Base-by-base conservation (phyloP, 768 basidiomycete species). In the Pisolithus sp. region DNA sequence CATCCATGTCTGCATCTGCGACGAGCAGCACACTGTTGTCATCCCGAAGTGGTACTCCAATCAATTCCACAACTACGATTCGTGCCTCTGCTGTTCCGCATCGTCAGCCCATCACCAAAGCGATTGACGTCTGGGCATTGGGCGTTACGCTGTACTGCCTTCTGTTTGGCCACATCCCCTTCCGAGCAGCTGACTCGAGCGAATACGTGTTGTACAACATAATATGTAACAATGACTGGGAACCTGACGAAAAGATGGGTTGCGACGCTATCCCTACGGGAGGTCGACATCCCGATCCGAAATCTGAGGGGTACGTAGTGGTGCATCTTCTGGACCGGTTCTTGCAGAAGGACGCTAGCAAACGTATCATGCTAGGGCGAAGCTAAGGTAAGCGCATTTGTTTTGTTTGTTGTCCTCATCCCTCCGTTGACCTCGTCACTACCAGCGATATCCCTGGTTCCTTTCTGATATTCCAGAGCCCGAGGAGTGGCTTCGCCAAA, bases 81-180 rank as follows among this genome's bases (percentile, higher is more conserved):
- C 68, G 63, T 47, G 62, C 59, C n/a, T 57, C 57, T 20, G 56
- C 55, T 47, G 28, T 57, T 23, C 56, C 51, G 5, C 64, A 55
- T 48, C 72, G 61, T 52, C 81, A 77, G 5, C 76, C 79, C 3
- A 86, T 96, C 48, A 92, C 92, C 38, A 92, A 93, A 66, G 85
- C 92, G 4, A 95, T 98, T 64, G 96, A 99, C 62, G 81, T 99
- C 31, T 99, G 96, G 96, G 95, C 96, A 0, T 78, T 99, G 2
- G 96, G 96, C 21, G 88, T 97, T 28, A 99, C 96, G 2, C 74
- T 97, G 5, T 98, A 92, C 69, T 95, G 93, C 64, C 79, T 98
- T 43, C 77, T 98, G 2, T 97, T 95, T 57, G 96, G 93, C 9
- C 74, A 72, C 51, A 81, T 86, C 2, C 95, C 95, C 2, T 98